Evolutionary conservation across 768 basidiomycete species (phyloP).

Genomic region (Cantharellus cinnabarinus): DNA sequence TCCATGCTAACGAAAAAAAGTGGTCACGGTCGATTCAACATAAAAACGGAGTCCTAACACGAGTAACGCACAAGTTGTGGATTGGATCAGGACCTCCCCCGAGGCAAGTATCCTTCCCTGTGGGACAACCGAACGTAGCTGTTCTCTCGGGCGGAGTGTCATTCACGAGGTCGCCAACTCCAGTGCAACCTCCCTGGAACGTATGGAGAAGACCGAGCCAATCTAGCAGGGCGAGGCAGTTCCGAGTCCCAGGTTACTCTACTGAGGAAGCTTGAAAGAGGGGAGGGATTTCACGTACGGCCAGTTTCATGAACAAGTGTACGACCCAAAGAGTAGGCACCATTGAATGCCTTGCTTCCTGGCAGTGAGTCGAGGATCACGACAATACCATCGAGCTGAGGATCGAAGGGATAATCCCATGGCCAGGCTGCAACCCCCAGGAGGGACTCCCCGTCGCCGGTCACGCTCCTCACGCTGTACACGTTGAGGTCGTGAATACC

Average conservation of each 20-base stretch:
- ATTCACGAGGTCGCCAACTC: slow-evolving; percentile 10
- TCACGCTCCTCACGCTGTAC: slow-evolving; percentile 15
- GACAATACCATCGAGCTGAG: slow-evolving; percentile 21
- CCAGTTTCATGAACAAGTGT: slow-evolving; percentile 22
- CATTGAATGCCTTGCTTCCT: slow-evolving; percentile 10
- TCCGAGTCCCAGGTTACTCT: not conserved
- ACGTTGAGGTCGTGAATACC: slow-evolving; percentile 17
- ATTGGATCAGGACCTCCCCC: slow-evolving; percentile 9
- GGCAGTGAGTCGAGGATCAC: slow-evolving; percentile 18
- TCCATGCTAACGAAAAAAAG: slow-evolving; percentile 7
- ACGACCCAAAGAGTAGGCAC: slow-evolving; percentile 6
- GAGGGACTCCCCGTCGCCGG: slow-evolving; percentile 14
- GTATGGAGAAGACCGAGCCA: slow-evolving; percentile 20
- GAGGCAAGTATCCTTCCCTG: slow-evolving; percentile 17
- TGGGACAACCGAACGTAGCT: slow-evolving; percentile 19
- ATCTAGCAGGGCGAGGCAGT: not conserved
- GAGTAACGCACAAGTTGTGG: slow-evolving; percentile 6
- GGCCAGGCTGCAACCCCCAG: slow-evolving; percentile 23
- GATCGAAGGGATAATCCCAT: slow-evolving; percentile 12
- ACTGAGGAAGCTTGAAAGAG: not conserved
- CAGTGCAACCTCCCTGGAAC: slow-evolving; percentile 18
- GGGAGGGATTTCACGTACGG: slow-evolving; percentile 15
- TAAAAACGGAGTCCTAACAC: not conserved
- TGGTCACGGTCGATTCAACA: not conserved
- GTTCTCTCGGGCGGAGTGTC: slow-evolving; percentile 12